Percentiles rank a stretch among this genome's conserved stretches.
Conservation (phyloP, 2,329 filamentous ascomycete genomes). For the Dendryphion nanum region DNA sequence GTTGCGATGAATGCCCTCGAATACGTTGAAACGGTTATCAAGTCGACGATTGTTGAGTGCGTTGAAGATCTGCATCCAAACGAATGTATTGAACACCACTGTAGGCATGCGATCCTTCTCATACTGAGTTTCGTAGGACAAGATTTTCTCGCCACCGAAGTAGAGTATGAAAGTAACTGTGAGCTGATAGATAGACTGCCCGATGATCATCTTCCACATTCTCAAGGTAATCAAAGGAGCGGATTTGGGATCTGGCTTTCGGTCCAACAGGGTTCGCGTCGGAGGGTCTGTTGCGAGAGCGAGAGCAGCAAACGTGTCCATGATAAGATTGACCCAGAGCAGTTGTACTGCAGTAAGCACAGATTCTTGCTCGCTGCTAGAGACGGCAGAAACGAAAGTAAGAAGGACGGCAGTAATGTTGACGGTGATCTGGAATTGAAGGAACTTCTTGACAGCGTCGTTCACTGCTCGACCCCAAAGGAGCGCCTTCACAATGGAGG, state of each 20-base stretch:
- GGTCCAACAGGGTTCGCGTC: constrained; percentile 73
- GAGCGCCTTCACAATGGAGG: constrained; percentile 80
- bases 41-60: constrained; percentile 95
- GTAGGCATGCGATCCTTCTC: constrained; percentile 61
- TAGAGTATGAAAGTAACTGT: constrained; percentile 76
- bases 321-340: constrained; percentile 95
- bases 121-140: constrained; percentile 54
- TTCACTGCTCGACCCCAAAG: constrained; percentile 65
- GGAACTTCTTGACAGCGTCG: constrained; percentile 44
- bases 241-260: constrained; percentile 74
- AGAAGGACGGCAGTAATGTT: constrained; percentile 88
- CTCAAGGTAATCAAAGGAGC: constrained; percentile 77
- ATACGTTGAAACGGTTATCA: constrained; percentile 94
- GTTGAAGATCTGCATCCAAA: constrained; percentile 99
- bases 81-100: constrained; percentile 95
- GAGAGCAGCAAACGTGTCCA: constrained; percentile 91
- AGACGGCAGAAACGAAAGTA: constrained; percentile 84
- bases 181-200: constrained; percentile 87
- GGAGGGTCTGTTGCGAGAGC: constrained; percentile 90
- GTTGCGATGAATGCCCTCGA: constrained; percentile 82
- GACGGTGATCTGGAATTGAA: constrained; percentile 72
- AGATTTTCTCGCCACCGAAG: constrained; percentile 65
- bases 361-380: constrained; percentile 65
- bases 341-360: constrained; percentile 88
- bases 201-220: constrained; percentile 99